These are phyloP conservation scores for Boletus insuetus DNA, from an alignment of 768 basidiomycete genomes.

Conservation along the genomic window DNA sequence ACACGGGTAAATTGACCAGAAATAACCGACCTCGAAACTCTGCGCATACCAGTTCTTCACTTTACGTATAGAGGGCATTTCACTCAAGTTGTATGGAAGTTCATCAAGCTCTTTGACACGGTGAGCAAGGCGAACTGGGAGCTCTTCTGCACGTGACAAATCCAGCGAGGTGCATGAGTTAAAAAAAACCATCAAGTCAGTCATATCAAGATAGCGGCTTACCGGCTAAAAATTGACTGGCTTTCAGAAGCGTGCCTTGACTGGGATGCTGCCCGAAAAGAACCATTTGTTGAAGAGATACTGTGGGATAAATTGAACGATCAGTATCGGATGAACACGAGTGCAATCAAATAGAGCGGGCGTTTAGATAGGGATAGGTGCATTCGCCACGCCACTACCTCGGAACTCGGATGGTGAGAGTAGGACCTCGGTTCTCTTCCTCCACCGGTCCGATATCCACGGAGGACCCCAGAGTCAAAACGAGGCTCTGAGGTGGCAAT, in stretches of 20 bases:
- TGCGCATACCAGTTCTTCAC: constrained; percentile 20
- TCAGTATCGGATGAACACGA: constrained; percentile 7
- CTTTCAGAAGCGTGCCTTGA: constrained; percentile 17
- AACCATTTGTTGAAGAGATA: constrained; percentile 18
- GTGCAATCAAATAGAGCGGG: background rate
- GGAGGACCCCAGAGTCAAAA: background rate
- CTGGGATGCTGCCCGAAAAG: constrained; percentile 19
- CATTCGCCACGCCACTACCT: background rate
- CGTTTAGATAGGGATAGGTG: background rate
- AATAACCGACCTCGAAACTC: constrained; percentile 15
- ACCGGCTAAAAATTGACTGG: constrained; percentile 16
- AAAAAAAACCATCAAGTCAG: background rate
- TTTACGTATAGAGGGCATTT: constrained; percentile 19
- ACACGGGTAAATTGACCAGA: background rate
- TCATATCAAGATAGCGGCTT: background rate
- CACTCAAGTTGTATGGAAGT: constrained; percentile 15
- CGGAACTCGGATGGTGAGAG: background rate
- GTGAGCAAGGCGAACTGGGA: constrained; percentile 16
- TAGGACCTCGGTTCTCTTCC: background rate
- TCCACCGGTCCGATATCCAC: background rate
- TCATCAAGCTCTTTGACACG: constrained; percentile 19
- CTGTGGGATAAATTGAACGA: background rate
- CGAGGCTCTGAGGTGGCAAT: too few relatives aligned
- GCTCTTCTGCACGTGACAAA: constrained; percentile 5
- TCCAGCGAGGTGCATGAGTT: background rate